Base-by-base conservation (phyloP, 768 basidiomycete species). In the Termitomyces sp. region DNA sequence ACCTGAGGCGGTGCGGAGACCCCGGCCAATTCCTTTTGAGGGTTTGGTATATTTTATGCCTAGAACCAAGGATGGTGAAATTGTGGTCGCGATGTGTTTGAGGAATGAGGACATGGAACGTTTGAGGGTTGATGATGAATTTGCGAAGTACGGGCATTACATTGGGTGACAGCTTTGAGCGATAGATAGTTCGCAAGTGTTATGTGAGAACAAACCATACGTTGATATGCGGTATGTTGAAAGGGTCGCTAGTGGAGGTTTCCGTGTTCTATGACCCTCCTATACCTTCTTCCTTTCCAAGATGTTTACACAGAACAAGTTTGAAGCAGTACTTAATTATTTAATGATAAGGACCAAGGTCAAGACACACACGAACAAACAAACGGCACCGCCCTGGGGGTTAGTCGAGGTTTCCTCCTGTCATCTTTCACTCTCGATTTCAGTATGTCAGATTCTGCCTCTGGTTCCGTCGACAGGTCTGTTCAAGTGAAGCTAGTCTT, bases 401-500 rank as follows among this genome's bases (percentile, higher is more conserved):
- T n/a, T 39, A 4, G 42, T 57, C 56, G 49, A 24, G n/a, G n/a
- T 41, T 60, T 36, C 39, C 45, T 46, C 29, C 50, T 53, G 58
- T 56, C 55, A 54, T 57, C 54, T 51, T 59, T 60, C 47, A 47
- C 54, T 42, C 57, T 56, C 59, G 9, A 62, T 62, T 65, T 65
- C 67, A 69, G 63, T 58, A 92, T 92, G 92, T 75, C 87, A 44
- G 90, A 92, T 68, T 72, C 84, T 71, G 84, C 86, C 65, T 85
- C 88, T 64, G 85, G 85, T 58, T 80, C 87, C 39, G 77, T 78
- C 56, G 92, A 94, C 74, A 95, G 91, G 74, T 94, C 94, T 63
- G 88, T 97, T 10, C 96, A 98, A 75, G 96, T 99, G 62, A 99
- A 99, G 73, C 87, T 99, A 49, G 96, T 98, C 60, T 82, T 98